Percentiles rank a stretch among this genome's conserved stretches.
These are phyloP conservation scores for Monilinia fructicola DNA, from an alignment of 2,329 filamentous ascomycete species.

Conservation along the genomic window DNA sequence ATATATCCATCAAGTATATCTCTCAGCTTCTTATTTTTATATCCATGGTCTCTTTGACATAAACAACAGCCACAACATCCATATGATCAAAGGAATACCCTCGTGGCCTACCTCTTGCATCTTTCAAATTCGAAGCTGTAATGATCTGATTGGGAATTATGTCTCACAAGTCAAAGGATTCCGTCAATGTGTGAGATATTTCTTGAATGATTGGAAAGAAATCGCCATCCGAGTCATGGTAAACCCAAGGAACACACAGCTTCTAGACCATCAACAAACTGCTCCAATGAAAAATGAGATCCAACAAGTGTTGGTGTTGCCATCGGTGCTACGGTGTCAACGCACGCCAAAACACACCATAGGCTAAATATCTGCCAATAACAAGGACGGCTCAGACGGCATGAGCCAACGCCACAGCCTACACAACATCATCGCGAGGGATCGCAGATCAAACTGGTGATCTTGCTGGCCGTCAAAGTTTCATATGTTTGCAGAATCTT, in stretches of 20 bases:
- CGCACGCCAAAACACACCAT: constrained; percentile 9
- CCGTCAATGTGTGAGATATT: not conserved
- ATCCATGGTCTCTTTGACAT: not conserved
- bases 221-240: not conserved
- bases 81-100: not conserved
- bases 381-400: not conserved
- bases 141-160: constrained; percentile 3
- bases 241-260: not conserved
- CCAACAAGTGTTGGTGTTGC: constrained; percentile 2
- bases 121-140: not conserved
- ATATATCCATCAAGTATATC: not conserved
- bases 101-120: constrained; percentile 2
- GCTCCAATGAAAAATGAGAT: not conserved
- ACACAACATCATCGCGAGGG: not conserved
- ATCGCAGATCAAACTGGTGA: constrained; percentile 8
- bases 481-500: not conserved
- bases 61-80: not conserved
- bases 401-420: not conserved
- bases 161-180: not conserved
- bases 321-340: constrained; percentile 7
- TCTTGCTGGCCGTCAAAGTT: not conserved
- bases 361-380: constrained; percentile 15
- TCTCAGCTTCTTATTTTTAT: not conserved
- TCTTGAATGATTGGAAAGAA: not conserved
- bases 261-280: not conserved